Evolutionary conservation across 768 basidiomycete genomes (phyloP).

Genomic region (Leccinum obscurum): DNA sequence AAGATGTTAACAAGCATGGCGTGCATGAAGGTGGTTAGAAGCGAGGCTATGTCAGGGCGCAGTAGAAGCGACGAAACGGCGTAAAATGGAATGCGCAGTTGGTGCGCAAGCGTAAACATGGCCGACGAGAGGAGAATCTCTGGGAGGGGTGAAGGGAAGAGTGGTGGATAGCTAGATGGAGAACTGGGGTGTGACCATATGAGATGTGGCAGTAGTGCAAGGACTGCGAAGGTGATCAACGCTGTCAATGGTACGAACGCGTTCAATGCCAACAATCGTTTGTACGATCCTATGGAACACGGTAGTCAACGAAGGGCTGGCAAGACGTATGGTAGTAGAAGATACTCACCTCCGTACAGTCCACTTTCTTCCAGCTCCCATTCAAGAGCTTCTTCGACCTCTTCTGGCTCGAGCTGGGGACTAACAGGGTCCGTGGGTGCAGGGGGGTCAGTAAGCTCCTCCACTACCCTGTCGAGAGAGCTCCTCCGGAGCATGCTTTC

Average conservation of each 20-base stretch:
- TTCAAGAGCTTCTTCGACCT: constrained; percentile 45
- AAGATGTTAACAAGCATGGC: constrained; percentile 52
- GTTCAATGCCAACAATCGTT: constrained; percentile 53
- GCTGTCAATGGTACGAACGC: constrained; percentile 59
- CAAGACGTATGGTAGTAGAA: not conserved
- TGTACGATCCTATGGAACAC: constrained; percentile 62
- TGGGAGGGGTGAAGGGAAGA: constrained; percentile 63
- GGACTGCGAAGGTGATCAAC: constrained; percentile 46
- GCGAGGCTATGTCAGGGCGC: constrained; percentile 29
- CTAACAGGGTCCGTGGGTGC: constrained; percentile 11
- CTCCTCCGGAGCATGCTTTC: constrained; percentile 34
- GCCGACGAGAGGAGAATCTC: constrained; percentile 62
- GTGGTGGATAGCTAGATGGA: constrained; percentile 43
- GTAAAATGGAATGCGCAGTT: constrained; percentile 34
- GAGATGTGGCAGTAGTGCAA: constrained; percentile 50
- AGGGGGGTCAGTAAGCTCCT: constrained; percentile 30
- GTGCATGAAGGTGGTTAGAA: constrained; percentile 45
- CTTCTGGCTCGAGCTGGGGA: constrained; percentile 27
- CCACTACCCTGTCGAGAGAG: constrained; percentile 39
- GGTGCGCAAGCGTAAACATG: constrained; percentile 43
- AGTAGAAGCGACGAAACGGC: constrained; percentile 35
- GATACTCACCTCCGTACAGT: constrained; percentile 46
- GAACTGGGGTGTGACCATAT: constrained; percentile 43
- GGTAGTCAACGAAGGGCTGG: constrained; percentile 3
- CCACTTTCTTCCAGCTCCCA: constrained; percentile 50